Conservation (phyloP, 2,329 filamentous ascomycete genomes). For the Chaetomiaceae sp. region DNA sequence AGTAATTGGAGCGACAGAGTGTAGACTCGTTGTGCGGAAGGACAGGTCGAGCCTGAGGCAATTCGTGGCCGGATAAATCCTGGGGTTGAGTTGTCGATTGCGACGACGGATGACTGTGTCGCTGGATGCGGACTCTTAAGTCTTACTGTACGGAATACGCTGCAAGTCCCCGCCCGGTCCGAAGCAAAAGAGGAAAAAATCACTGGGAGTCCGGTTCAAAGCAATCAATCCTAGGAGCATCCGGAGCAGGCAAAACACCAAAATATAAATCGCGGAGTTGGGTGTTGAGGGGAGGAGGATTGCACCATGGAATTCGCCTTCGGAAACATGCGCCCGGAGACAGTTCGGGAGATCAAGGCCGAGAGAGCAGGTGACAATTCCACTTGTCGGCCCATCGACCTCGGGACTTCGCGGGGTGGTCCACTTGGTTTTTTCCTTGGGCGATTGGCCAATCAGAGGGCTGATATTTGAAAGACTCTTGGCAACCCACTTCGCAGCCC, state of each 20-base stretch:
- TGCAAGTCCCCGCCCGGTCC: background rate
- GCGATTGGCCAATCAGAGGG: conserved; percentile 16
- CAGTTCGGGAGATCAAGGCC: background rate
- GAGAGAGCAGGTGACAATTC: background rate
- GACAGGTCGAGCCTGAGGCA: background rate
- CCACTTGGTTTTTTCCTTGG: conserved; percentile 4
- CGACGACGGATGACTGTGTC: no score
- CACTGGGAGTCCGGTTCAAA: background rate
- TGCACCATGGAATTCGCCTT: conserved; percentile 8
- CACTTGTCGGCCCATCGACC: background rate
- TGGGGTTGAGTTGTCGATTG: no score
- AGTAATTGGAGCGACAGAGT: background rate
- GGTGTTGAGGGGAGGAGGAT: no score
- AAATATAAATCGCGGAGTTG: no score
- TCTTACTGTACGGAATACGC: no score
- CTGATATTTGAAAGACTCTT: conserved; percentile 15
- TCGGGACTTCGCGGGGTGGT: conserved; percentile 16
- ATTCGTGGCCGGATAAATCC: background rate
- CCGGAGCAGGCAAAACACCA: background rate
- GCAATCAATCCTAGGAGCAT: background rate
- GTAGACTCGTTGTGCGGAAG: background rate
- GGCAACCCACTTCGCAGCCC: background rate
- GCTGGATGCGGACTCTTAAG: no score
- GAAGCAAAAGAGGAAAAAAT: background rate
- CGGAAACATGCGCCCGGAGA: background rate